Percentiles rank a stretch among this genome's conserved stretches.
phyloP scores from a whole-genome alignment of 495 filamentous ascomycete genomes.

The Opeltia flavorubescens region DNA sequence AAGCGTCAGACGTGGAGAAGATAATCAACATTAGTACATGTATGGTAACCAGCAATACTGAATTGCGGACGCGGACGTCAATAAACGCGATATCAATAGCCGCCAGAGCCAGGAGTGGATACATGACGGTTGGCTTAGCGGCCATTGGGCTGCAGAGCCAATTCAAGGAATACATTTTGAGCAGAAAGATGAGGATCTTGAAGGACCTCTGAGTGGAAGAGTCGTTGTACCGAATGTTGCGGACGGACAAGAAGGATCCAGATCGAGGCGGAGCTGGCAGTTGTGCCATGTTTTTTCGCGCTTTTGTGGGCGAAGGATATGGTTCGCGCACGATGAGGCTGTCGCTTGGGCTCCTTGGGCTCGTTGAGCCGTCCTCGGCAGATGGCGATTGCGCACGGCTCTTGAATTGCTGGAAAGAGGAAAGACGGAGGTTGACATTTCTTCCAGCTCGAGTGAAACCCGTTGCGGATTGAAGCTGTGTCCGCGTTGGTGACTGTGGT shows the following conservation, averaged over 20 bases:
- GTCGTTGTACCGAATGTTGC: neutral
- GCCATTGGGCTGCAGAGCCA: conserved; percentile 49
- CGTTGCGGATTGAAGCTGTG: conserved; percentile 17
- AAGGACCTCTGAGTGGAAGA: conserved; percentile 4
- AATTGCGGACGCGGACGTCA: neutral
- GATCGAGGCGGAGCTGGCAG: conserved; percentile 9
- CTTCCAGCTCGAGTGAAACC: conserved; percentile 16
- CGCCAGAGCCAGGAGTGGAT: conserved; percentile 46
- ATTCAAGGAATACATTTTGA: conserved; percentile 40
- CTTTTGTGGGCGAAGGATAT: conserved; percentile 17
- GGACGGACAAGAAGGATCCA: conserved; percentile 8
- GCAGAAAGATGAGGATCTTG: conserved; percentile 33
- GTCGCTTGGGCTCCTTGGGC: conserved; percentile 18
- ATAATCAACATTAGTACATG: conserved; percentile 9
- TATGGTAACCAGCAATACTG: conserved; percentile 6
- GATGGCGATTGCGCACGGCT: conserved; percentile 2
- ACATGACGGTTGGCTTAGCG: conserved; percentile 41
- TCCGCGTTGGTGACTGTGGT: conserved; percentile 12
- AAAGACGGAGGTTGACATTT: conserved; percentile 9
- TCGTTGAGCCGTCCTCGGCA: conserved; percentile 3
- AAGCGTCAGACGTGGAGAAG: neutral
- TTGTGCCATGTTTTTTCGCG: conserved; percentile 1
- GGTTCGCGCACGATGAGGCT: conserved; percentile 18
- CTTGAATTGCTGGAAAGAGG: conserved; percentile 5
- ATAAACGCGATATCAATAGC: conserved; percentile 30